Evolutionary conservation across 305 asterid species (phyloP), one percentile per base, ranked within the genome.

Genomic region (Fraxinus ornus): DNA sequence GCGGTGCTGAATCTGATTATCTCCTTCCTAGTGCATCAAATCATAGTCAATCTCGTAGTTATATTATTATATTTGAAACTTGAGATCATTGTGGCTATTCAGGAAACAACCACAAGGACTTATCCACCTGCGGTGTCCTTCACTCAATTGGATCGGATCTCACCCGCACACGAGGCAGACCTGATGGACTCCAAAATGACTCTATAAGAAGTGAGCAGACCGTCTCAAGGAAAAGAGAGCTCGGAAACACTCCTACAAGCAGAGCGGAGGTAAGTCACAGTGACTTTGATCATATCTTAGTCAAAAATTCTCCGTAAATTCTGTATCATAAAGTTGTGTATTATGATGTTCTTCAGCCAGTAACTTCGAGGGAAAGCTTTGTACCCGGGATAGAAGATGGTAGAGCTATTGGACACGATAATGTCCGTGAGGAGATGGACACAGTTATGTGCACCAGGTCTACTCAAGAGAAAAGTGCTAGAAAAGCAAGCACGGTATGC

Each of bases 401-500:
- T 75, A 83, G 90, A 79, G 84, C 28, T 55, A 85, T 78, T 37
- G 85, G 85, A 74, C 89, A 83, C 32, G 62, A 78, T 6, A 81
- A 80, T 76, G 81, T 82, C 13, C 75, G 76, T 33, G 90, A 87
- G 71, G 92, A 85, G 75, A 78, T 79, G 82, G 93, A 88, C 77
- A 71, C 81, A 3, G 83, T 85, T 44, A 87, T 85, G 83, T 83
- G 87, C 77, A 91, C 95, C 90, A 79, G 84, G 90, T 85, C 94
- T 32, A 90, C 88, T 66, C 98, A 90, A 85, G 98, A 88, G 78
- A 92, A 91, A 71, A 90, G 90, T 52, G 79, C 75, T 74, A 90
- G 95, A 88, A 95, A 94, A 94, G 79, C 97, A 55, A 95, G 98
- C 99, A 91, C 81, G 90, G 99, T 94, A 94, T 76, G 85, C 44